Conservation (phyloP, 352 stramenopile species). For the Phytophthora fragariaefolia region DNA sequence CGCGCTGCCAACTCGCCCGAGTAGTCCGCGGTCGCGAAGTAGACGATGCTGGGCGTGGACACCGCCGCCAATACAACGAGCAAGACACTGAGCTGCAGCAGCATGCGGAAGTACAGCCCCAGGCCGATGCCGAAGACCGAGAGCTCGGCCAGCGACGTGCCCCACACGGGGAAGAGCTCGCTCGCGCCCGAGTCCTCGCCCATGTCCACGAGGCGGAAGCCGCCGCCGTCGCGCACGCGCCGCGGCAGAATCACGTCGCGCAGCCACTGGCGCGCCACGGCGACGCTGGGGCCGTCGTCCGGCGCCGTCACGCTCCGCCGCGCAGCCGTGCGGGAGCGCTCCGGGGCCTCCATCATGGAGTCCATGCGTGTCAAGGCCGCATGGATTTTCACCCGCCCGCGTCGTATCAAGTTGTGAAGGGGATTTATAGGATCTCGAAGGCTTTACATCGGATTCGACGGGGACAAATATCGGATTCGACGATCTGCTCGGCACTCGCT, state of each 20-base stretch:
- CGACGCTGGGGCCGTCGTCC: conserved; percentile 39
- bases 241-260: conserved; percentile 64
- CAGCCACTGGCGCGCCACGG: conserved; percentile 56
- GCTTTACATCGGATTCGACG: too few relatives aligned
- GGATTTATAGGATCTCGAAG: too few relatives aligned
- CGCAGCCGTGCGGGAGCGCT: conserved; percentile 20
- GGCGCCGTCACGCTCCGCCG: conserved; percentile 29
- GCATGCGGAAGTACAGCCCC: conserved; percentile 80
- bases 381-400: too few relatives aligned
- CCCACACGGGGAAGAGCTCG: conserved; percentile 69
- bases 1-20: conserved; percentile 46
- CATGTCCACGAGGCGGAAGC: conserved; percentile 72
- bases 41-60: conserved; percentile 63
- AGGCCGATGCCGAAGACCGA: conserved; percentile 79
- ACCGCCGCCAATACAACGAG: conserved; percentile 65
- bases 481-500: too few relatives aligned
- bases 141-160: conserved; percentile 64
- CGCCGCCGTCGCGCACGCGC: conserved; percentile 41
- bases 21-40: conserved; percentile 74
- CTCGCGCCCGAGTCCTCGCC: conserved; percentile 58
- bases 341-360: conserved; percentile 20
- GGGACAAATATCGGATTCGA: too few relatives aligned
- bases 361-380: too few relatives aligned
- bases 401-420: too few relatives aligned
- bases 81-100: conserved; percentile 59